Evolutionary conservation across 2,329 filamentous ascomycete genomes (phyloP), one percentile per base, ranked within the genome.

Genomic region (Arthrinium puccinioides): DNA sequence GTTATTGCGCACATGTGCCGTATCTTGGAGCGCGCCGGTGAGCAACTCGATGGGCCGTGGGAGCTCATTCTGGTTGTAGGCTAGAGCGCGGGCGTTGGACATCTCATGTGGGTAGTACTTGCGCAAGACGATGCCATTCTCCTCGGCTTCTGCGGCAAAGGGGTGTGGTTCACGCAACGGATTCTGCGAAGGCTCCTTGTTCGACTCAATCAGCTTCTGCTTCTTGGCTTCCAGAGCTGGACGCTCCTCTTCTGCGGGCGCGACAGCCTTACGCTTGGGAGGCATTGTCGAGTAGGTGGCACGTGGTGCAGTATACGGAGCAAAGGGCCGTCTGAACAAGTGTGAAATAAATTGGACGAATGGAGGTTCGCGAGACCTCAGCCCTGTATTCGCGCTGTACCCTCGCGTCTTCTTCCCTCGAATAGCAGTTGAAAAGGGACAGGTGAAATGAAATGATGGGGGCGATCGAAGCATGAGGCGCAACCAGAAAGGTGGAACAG

Each of bases 101-200:
- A 96, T 94, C 55, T 94, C 87, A 1, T 76, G 74, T 0, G 87
- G 87, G 49, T 95, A 96, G 62, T 81, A 95, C 32, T 84, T 72
- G 27, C 82, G 78, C 24, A 83, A 65, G 0, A 86, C 76, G 34
- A 86, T 78, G 14, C 79, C 80, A 46, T 81, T 48, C 16, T 67
- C 59, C 44, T 74, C 70, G 8, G 69, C 61, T 16, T 67, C 59
- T 13, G 57, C 50, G n/a, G 66, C 54, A 28, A 64, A 63, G 9
- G 64, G 67, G 42, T 75, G 72, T 0, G 69, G 70, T 18, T 59
- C 52, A 24, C 60, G 62, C 36, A 73, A 50, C 19, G 57, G 59
- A 36, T 63, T 58, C 21, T 44, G 21, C 21, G 21, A 2, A 3
- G 24, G 4, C 38, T 40, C 48, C 39, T 21, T 21, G 16, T 38